Base-by-base conservation (phyloP, 2,329 filamentous ascomycete genomes). In the Metarhizium brunneum region DNA sequence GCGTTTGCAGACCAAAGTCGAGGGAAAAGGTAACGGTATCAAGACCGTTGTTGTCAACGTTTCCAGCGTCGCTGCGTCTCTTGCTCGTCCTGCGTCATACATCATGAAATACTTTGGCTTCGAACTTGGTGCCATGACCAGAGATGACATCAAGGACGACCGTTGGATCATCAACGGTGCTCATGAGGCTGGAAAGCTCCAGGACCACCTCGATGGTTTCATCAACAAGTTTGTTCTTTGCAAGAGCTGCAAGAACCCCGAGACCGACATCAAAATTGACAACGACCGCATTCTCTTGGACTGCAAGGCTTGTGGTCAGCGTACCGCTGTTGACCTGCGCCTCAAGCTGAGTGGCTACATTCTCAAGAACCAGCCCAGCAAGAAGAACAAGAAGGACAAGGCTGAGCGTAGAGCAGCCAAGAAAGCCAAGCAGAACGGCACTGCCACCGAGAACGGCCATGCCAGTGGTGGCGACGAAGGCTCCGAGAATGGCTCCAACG, bases 81-180 rank as follows among this genome's bases (percentile, higher is more conserved):
- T 99, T 65, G 90, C 90, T 67, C 92, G 94, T 66, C 92, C 92
- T 61, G 90, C 92, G 62, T 81, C 90, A 69, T 95, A 96, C 73
- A 84, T 99, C 71, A 97, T 99, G 86, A 99, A 99, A 80, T 99
- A 95, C 80, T 99, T 99, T 69, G 94, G 94, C 66, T 97, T 99
- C 73, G 94, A 99, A 77, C 86, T 99, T 57, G 94, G 94, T 71
- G 94, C 94, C 66, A 94, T 97, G 80, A 96, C 94, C 79, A 97
- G 96, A 78, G 92, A 91, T 65, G 94, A 96, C 71, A 92, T 94
- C 63, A 86, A 90, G 67, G 92, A 97, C 72, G 94, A 99, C 72
- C 94, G 94, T 71, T 99, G 94, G 92, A 99, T 99, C 77, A 97
- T 99, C 83, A 99, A 99, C 77, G 94, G 94, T 71, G 90, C 92